Percentiles rank a stretch among this genome's conserved stretches.
Conservation (phyloP, 768 basidiomycete species). For the Chalciporus pseudorubinellus region DNA sequence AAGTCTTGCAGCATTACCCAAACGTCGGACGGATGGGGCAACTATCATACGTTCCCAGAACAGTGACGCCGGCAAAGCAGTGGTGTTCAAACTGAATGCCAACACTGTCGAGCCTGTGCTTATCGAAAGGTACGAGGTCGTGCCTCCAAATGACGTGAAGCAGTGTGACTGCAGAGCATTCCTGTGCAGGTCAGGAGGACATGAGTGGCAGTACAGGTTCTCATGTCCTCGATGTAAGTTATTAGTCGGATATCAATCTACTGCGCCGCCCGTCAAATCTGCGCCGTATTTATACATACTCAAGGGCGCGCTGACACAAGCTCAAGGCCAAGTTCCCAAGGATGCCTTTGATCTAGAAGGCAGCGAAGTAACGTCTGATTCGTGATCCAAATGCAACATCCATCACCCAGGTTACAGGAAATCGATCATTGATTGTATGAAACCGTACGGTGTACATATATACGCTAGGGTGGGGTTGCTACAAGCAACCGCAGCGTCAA, state of each 20-base stretch:
- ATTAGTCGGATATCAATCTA: conserved; percentile 67
- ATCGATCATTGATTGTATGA: neutral
- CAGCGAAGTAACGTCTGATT: neutral
- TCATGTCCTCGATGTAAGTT: conserved; percentile 50
- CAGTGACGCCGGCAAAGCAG: conserved; percentile 50
- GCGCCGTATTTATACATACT: conserved; percentile 79
- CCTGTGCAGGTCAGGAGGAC: conserved; percentile 52
- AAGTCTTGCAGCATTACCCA: conserved; percentile 62
- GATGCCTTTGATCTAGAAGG: conserved; percentile 73
- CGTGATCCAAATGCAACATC: conserved; percentile 2
- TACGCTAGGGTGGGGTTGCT: neutral
- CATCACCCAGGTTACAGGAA: neutral
- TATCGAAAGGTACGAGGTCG: conserved; percentile 64
- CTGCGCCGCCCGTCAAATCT: conserved; percentile 72
- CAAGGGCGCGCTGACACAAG: conserved; percentile 78
- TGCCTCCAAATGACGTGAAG: conserved; percentile 9
- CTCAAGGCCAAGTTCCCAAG: conserved; percentile 81
- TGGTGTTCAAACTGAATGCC: conserved; percentile 88
- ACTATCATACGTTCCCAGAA: conserved; percentile 78
- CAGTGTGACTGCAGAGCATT: conserved; percentile 16
- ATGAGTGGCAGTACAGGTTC: conserved; percentile 75
- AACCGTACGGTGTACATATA: neutral
- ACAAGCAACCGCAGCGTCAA: neutral
- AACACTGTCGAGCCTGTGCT: conserved; percentile 65
- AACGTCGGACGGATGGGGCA: conserved; percentile 74